Base-by-base conservation (phyloP, 306 rosid genomes). In the Sicyos baderoa region DNA sequence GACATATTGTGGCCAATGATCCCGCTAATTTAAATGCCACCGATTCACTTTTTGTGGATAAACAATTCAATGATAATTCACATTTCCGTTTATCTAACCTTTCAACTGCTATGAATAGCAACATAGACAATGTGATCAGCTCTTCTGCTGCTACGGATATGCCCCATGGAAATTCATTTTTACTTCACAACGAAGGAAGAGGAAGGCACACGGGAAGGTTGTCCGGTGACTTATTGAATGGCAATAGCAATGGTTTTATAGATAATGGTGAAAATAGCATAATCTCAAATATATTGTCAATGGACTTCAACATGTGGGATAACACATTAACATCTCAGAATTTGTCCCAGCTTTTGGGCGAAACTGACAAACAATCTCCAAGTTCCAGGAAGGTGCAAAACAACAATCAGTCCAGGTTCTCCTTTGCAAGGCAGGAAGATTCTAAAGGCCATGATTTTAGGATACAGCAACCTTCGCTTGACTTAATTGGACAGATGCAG, bases 341-440 rank as follows among this genome's bases (percentile, higher is more conserved):
- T 76, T 79, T 89, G 73, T 86, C 84, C 11, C 86, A 83, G 71
- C 59, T 87, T 57, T 74, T 92, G 74, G 78, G 88, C 40, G 97
- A 87, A 54, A 68, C 74, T 47, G 87, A 84, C 52, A 79, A 76
- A 47, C 90, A 83, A 71, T 56, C 78, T 74, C 75, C 92, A 19
- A 78, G 82, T 82, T 81, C 98, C 53, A 77, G 91, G 89, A 92
- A 86, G 81, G 85, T 59, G 58, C 96, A 79, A 68, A 81, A 73
- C 77, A 89, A 85, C 72, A 87, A 76, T 74, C 98, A 89, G 79
- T 89, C 96, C 44, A 83, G 96, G 65, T 92, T 92, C 62, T 89
- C 95, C 71, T 92, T 92, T 76, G 98, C 98, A 25, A 80, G 96
- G 56, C 95, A 86, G 71, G 96, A 87, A 77, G 95, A 89, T 56